Evolutionary conservation across 768 basidiomycete genomes (phyloP), one percentile per base, ranked within the genome.

Genomic region (Calocybe cyanea): DNA sequence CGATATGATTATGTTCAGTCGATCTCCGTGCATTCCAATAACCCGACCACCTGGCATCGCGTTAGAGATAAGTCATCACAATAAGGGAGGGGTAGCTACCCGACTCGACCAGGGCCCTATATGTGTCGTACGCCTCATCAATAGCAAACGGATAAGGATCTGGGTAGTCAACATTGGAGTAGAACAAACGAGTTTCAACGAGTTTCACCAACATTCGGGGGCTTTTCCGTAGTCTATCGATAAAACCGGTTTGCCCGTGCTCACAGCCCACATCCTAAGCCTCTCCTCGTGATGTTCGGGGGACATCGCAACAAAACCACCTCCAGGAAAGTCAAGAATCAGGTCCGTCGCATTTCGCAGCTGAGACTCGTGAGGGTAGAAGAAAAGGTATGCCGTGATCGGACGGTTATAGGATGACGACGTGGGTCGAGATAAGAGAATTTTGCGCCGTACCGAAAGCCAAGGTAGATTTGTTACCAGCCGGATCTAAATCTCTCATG

Each of bases 81-180:
- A n/a, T 4, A 5, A 9, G 20, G 41, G 20, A 19, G 19, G 21
- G 13, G 37, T 10, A 64, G 70, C 38, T 46, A 75, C 76, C 65
- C 13, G 89, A 86, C 62, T 90, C 86, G 15, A 85, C 78, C 17
- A 99, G 69, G 7, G 89, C 70, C 23, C 80, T 76, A 63, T 96
- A 99, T 4, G 80, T 76, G 67, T 98, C 96, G 63, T 92, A 96
- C 13, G 85, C 85, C 57, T 98, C 94, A 62, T 98, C 93, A 50
- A 93, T 85, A 4, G 93, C 92, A 64, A 88, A 98, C 0, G 96
- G 96, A 63, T 92, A 99, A 10, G 95, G 96, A 72, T 97, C 95
- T 93, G 41, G 20, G 21, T 37, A 34, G 34, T 35, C 34, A 17
- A n/a, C 33, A 37, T 45, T 14, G 37, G 9, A 45, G 28, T 50